phyloP scores from a whole-genome alignment of 352 stramenopile genomes.

The Globisporangium camurandrum region DNA sequence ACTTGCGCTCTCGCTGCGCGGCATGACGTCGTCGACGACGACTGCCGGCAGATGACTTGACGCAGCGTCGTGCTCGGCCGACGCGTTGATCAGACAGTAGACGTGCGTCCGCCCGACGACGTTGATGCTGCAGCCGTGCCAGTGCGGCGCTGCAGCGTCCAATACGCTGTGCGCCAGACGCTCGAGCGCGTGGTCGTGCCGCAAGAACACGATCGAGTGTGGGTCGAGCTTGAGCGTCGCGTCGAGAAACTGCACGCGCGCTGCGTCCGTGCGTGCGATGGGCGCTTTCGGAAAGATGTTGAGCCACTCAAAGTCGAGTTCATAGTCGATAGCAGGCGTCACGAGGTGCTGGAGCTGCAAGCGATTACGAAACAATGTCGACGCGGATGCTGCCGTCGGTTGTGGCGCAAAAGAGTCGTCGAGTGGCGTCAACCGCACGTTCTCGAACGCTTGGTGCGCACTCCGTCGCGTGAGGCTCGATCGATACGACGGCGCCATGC shows the following conservation, averaged over 20 bases:
- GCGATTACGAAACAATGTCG: conserved; percentile 3
- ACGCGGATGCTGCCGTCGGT: not conserved
- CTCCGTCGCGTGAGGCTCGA: conserved; percentile 6
- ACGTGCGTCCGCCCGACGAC: conserved; percentile 47
- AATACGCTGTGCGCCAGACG: conserved; percentile 39
- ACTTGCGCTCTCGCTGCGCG: conserved; percentile 60
- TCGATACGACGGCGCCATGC: conserved; percentile 10
- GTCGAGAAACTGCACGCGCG: conserved; percentile 46
- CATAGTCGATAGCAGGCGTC: conserved; percentile 51
- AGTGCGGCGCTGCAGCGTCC: conserved; percentile 49
- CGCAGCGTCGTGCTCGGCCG: conserved; percentile 21
- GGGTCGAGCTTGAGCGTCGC: conserved; percentile 51
- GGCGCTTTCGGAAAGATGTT: conserved; percentile 77
- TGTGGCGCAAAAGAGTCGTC: not conserved
- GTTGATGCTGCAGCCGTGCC: conserved; percentile 66
- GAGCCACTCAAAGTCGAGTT: conserved; percentile 73
- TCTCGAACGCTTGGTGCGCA: no score
- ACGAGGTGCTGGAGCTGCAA: conserved; percentile 42
- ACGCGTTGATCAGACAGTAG: conserved; percentile 58
- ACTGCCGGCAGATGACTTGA: conserved; percentile 25
- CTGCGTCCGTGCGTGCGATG: conserved; percentile 22
- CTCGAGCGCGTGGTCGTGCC: conserved; percentile 43
- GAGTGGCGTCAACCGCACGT: conserved; percentile 5
- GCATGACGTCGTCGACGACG: conserved; percentile 43
- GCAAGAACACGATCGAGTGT: conserved; percentile 47